Conservation (phyloP, 2,329 filamentous ascomycete genomes). For the Epichloe amarillans region DNA sequence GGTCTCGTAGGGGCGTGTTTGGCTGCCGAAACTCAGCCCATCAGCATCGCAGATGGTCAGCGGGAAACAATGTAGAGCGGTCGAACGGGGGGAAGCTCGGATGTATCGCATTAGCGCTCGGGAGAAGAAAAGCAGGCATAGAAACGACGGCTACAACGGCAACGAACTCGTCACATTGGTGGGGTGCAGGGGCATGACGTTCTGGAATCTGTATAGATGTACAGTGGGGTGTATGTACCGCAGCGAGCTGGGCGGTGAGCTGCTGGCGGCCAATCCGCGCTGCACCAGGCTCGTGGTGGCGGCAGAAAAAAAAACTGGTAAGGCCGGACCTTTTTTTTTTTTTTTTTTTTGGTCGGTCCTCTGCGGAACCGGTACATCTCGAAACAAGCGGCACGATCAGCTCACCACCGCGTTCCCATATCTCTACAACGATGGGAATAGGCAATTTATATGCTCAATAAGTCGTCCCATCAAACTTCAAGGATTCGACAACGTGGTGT, state of each 20-base stretch:
- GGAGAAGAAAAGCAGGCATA: neutral
- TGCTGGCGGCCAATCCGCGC: neutral
- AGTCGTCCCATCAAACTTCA: neutral
- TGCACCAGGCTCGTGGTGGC: slow-evolving; percentile 3
- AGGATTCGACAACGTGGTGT: neutral
- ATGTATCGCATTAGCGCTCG: neutral
- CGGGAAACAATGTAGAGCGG: neutral
- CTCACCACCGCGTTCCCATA: slow-evolving; percentile 1
- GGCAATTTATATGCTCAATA: neutral
- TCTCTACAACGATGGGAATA: neutral
- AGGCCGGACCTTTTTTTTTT: slow-evolving; percentile 16
- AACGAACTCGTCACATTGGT: slow-evolving; percentile 6
- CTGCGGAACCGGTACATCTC: neutral
- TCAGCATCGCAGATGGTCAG: neutral
- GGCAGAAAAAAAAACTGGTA: slow-evolving; percentile 17
- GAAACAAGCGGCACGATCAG: neutral
- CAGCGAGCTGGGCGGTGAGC: neutral
- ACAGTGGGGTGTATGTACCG: too few species aligned
- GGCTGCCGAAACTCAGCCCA: neutral
- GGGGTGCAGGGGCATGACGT: slow-evolving; percentile 6
- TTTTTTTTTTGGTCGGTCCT: slow-evolving; percentile 12
- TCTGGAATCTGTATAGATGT: too few species aligned
- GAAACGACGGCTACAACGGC: neutral
- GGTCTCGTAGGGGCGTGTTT: neutral
- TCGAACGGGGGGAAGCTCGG: neutral